Percentiles rank a stretch among this genome's conserved stretches.
Evolutionary conservation across 139 green algal genomes (phyloP).

Genomic region (Auxenochlorella protothecoides): DNA sequence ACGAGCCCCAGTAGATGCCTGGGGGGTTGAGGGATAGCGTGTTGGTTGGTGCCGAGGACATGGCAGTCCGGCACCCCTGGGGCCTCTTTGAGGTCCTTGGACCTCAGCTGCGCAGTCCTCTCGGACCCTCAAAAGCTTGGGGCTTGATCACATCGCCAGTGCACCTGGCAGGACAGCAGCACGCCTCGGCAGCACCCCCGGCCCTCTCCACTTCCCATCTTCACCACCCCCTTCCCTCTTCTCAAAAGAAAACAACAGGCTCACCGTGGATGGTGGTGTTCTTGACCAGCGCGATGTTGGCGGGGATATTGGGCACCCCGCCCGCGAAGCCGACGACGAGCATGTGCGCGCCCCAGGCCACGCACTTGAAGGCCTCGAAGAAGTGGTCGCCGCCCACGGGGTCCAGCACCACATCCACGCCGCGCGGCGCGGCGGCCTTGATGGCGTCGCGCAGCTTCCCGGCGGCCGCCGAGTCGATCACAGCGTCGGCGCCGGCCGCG

Average conservation of each 20-base stretch:
- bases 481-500: slow-evolving; percentile 37
- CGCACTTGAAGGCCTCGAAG: slow-evolving; percentile 43
- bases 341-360: slow-evolving; percentile 68
- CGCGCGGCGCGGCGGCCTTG: background rate
- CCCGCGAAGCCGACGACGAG: slow-evolving; percentile 79
- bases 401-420: slow-evolving; percentile 77
- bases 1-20: slow-evolving; percentile 70
- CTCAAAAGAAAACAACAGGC: background rate
- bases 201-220: too few species aligned
- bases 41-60: too few species aligned
- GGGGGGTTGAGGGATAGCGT: background rate
- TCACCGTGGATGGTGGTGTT: slow-evolving; percentile 64
- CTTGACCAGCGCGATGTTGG: slow-evolving; percentile 80
- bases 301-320: slow-evolving; percentile 51
- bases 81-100: too few species aligned
- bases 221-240: too few species aligned
- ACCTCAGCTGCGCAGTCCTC: too few species aligned
- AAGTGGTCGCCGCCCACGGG: slow-evolving; percentile 64
- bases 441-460: background rate
- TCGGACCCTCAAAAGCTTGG: too few species aligned
- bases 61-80: too few species aligned
- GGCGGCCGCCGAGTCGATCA: slow-evolving; percentile 34
- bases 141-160: too few species aligned
- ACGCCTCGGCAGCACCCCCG: too few species aligned
- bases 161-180: too few species aligned